Evolutionary conservation across 2,329 filamentous ascomycete species (phyloP).

Genomic region (Calonectria pseudoturangicola): DNA sequence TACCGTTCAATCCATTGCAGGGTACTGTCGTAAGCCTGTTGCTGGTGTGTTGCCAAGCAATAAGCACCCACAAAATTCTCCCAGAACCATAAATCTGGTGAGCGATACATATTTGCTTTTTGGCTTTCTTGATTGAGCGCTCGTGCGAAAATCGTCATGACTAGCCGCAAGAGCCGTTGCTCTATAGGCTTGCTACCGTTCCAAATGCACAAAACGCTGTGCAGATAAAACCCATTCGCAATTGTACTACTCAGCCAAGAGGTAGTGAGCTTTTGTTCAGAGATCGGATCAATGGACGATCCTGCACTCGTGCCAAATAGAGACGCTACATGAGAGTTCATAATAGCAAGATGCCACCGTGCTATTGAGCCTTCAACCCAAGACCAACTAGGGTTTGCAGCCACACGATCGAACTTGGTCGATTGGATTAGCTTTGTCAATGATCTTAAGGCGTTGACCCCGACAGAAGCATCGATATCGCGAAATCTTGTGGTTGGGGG

Average conservation of each 20-base stretch:
- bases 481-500: neutral
- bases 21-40: neutral
- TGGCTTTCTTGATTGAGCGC: neutral
- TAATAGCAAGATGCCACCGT: neutral
- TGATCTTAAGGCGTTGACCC: neutral
- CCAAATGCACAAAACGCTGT: neutral
- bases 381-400: neutral
- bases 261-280: neutral
- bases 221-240: neutral
- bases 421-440: neutral
- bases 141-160: neutral
- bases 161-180: neutral
- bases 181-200: neutral
- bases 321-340: neutral
- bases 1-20: neutral
- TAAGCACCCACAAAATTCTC: neutral
- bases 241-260: neutral
- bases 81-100: constrained; percentile 9
- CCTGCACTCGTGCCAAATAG: neutral
- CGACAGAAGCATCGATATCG: neutral
- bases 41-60: constrained; percentile 1
- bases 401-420: neutral
- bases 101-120: neutral
- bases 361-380: constrained; percentile 3
- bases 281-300: neutral